Evolutionary conservation across 176 grass and related monocot species (phyloP), one percentile per base, ranked within the genome.

Genomic region (Secale cereale): DNA sequence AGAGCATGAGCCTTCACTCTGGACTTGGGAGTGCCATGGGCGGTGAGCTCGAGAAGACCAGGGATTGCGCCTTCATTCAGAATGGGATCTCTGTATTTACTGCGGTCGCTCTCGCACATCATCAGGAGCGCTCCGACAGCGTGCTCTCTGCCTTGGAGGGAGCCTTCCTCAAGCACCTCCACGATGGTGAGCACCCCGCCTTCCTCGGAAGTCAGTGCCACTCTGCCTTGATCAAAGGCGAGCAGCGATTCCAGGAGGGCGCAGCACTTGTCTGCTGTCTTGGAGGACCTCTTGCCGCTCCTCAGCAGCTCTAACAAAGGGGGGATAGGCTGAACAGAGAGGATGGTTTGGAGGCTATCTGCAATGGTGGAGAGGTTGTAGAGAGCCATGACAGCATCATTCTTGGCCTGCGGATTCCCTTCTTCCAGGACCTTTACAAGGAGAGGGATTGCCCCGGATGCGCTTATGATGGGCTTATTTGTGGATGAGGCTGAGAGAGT

Each of bases 131-230:
- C 82, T 54, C 93, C 96, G 5, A 98, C 91, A 0, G 96, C 93
- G 41, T 98, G 81, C 32, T 98, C 96, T 71, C 88, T 88, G 28
- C 89, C 91, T 69, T 87, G 90, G 45, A 86, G 83, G 35, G 96
- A 98, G 1, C 96, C 96, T 87, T 98, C 96, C 77, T 98, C 96
- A 1, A 98, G 85, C 5, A 98, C 89, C 78, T 98, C 89, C 22
- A 98, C 96, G 4, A 98, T 82, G n/a, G 87, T 82, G 36, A 95
- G 91, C 35, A 98, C 87, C 52, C 96, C 96, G 19, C 85, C 91
- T 78, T 91, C 86, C 70, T 91, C 91, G 5, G 82, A 82, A 28
- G 80, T 91, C 80, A 98, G 77, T 40, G 93, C 87, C 43, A 74
- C 72, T 20, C 83, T 83, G 25, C 87, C 93, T 74, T 95, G 90